A percentile compares a stretch with the other conserved stretches of the same genome.
phyloP scores from a whole-genome alignment of 2,329 filamentous ascomycete genomes.

The Arthrobotrys sphaeroides region DNA sequence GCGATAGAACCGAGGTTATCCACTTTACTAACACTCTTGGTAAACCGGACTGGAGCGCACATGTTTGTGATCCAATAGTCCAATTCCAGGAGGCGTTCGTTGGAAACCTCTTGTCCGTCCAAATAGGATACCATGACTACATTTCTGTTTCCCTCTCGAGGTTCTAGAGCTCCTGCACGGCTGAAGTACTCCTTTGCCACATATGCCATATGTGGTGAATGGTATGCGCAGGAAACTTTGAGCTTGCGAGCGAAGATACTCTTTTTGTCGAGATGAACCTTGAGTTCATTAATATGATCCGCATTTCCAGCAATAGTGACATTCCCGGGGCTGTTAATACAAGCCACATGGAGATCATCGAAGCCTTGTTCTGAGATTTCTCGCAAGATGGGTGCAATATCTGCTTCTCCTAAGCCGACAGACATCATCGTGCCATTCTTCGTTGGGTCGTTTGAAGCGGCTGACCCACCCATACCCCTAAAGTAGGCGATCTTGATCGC shows the following conservation, averaged over 20 bases:
- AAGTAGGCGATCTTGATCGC: slow-evolving; percentile 31
- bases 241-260: slow-evolving; percentile 60
- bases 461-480: slow-evolving; percentile 19
- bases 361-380: slow-evolving; percentile 16
- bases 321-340: slow-evolving; percentile 59
- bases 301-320: slow-evolving; percentile 59
- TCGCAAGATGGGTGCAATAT: slow-evolving; percentile 55
- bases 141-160: not conserved
- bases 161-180: no score
- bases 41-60: slow-evolving; percentile 17
- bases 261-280: slow-evolving; percentile 11
- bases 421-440: slow-evolving; percentile 61
- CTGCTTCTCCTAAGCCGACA: slow-evolving; percentile 60
- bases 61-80: slow-evolving; percentile 35
- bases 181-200: slow-evolving; percentile 59
- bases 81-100: not conserved
- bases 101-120: slow-evolving; percentile 1
- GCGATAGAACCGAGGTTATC: no score
- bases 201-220: slow-evolving; percentile 62
- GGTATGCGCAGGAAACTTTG: slow-evolving; percentile 63
- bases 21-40: no score
- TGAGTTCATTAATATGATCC: slow-evolving; percentile 57
- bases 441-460: not conserved
- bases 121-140: slow-evolving; percentile 27
- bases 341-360: slow-evolving; percentile 12